phyloP scores from a whole-genome alignment of 768 basidiomycete genomes.

The Leccinum uliginosum region DNA sequence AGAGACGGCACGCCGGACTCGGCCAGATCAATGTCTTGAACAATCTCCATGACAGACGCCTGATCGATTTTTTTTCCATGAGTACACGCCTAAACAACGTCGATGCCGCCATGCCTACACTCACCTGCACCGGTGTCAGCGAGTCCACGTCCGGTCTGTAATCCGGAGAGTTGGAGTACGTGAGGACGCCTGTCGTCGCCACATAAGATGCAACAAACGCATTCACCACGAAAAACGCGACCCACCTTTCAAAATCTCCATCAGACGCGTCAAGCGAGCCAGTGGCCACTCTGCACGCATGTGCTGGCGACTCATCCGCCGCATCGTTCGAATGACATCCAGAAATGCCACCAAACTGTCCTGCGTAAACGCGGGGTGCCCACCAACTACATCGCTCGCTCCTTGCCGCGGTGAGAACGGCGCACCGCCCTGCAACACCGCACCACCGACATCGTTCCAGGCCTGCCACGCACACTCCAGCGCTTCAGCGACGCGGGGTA shows the following conservation, averaged over 20 bases:
- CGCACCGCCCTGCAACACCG: slow-evolving; percentile 34
- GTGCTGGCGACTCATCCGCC: slow-evolving; percentile 46
- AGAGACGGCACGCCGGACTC: slow-evolving; percentile 62
- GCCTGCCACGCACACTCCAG: slow-evolving; percentile 68
- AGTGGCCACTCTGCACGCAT: slow-evolving; percentile 59
- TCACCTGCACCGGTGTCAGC: slow-evolving; percentile 75
- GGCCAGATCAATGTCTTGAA: slow-evolving; percentile 63
- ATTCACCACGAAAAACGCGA: not conserved
- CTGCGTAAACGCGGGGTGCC: slow-evolving; percentile 39
- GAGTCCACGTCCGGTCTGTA: slow-evolving; percentile 85
- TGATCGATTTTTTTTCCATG: slow-evolving; percentile 31
- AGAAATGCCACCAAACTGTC: slow-evolving; percentile 83
- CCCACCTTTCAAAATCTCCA: slow-evolving; percentile 74
- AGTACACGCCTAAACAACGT: not conserved
- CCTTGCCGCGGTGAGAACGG: slow-evolving; percentile 11
- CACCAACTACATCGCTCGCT: slow-evolving; percentile 1
- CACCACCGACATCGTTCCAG: slow-evolving; percentile 61
- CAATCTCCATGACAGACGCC: slow-evolving; percentile 66
- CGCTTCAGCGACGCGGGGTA: slow-evolving; percentile 40
- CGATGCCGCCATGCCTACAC: slow-evolving; percentile 2
- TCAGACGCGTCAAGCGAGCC: slow-evolving; percentile 58
- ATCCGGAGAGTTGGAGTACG: slow-evolving; percentile 78
- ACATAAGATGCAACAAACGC: not conserved
- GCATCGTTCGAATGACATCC: slow-evolving; percentile 60
- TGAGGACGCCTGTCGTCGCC: slow-evolving; percentile 53